Base-by-base conservation (phyloP, 495 filamentous ascomycete genomes). In the Penicillium odoratum region DNA sequence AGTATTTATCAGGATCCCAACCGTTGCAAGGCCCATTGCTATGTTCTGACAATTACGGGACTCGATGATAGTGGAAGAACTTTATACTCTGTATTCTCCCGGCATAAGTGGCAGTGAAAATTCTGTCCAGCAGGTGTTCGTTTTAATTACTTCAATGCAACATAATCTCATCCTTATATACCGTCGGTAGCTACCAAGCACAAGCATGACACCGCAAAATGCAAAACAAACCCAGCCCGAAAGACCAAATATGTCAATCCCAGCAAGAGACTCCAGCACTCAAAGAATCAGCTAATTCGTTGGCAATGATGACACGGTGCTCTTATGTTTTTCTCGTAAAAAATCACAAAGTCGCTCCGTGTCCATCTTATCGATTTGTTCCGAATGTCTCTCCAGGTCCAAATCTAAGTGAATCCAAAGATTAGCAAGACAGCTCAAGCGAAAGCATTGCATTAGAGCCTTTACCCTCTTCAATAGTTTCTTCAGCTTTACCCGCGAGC, bases 341-440 rank as follows among this genome's bases (percentile, higher is more conserved):
- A 68, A 76, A 30, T 76, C 70, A 30, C 64, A 67, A 7, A 76
- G 51, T 29, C 57, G 57, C n/a, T 70, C 69, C 30, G 59, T 62
- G 5, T 69, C 63, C 58, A 72, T 59, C 21, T 56, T 60, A 43
- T 76, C 69, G 26, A 74, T 70, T 8, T 54, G 47, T 30, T 69
- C 68, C 2, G 66, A 29, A 30, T 64, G 30, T 13, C 40, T 11
- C 0, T 34, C 46, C 18, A 29, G 13, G 31, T 53, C 50, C 7
- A 25, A 8, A 38, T 44, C 48, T 52, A 52, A 45, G 47, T 5
- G 6, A 4, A 44, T 31, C 16, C 30, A 36, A 25, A 1, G 11
- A 46, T 5, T 11, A 47, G 11, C 28, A 21, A 26, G 28, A 46
- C 21, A 36, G 25, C 43, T 9, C 48, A 31, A 47, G 9, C 6